Conservation (phyloP, 2,329 filamentous ascomycete genomes). For the Periconia macrospinosa region DNA sequence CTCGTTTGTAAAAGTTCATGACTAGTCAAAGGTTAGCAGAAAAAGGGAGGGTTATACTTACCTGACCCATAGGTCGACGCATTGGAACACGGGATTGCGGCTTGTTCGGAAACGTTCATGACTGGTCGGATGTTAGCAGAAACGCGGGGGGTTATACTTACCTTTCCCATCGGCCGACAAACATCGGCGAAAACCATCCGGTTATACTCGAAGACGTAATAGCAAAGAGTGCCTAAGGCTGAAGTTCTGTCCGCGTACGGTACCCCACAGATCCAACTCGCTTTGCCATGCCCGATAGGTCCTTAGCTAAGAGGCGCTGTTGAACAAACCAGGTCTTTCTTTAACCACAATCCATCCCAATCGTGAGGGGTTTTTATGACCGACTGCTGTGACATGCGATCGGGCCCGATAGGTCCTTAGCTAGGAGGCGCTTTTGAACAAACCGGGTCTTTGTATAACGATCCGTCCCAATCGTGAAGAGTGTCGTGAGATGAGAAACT, state of each 20-base stretch:
- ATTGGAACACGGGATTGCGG: too few relatives aligned
- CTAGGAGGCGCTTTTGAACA: background rate
- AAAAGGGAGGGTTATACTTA: too few relatives aligned
- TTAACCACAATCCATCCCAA: background rate
- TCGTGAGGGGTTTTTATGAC: background rate
- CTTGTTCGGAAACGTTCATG: too few relatives aligned
- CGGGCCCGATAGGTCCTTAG: background rate
- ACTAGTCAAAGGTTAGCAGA: too few relatives aligned
- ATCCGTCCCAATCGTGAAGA: background rate
- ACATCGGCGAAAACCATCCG: background rate
- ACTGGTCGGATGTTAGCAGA: too few relatives aligned
- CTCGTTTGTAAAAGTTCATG: too few relatives aligned
- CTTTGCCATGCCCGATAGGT: background rate
- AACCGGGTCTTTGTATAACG: background rate
- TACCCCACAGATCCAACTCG: background rate
- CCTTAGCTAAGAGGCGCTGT: background rate
- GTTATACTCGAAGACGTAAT: background rate
- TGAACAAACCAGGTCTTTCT: background rate
- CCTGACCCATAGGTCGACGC: too few relatives aligned
- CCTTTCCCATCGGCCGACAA: too few relatives aligned
- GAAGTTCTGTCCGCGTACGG: background rate
- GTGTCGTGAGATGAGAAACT: background rate
- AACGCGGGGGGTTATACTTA: too few relatives aligned
- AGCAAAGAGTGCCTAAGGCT: background rate
- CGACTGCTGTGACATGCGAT: background rate